These are phyloP conservation scores for Piper longum DNA, from an alignment of 164 flowering plant species.

Conservation along the genomic window DNA sequence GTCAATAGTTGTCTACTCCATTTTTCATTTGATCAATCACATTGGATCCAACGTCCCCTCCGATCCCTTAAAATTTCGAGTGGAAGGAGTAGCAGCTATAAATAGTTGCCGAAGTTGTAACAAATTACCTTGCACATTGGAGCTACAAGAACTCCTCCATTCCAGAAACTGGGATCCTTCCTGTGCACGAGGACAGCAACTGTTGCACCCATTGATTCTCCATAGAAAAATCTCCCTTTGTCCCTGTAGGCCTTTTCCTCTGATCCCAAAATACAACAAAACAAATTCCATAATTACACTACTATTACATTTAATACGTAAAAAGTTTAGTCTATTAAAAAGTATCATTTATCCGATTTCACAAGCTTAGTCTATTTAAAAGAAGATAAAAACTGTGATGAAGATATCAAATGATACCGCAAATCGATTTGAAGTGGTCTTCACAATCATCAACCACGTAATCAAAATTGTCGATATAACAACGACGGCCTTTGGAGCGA, in stretches of 20 bases:
- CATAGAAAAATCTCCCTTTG: slow-evolving; percentile 12
- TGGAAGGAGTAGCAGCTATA: not conserved
- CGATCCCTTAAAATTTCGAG: not conserved
- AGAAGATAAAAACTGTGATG: not conserved
- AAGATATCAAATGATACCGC: slow-evolving; percentile 28
- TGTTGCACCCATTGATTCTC: slow-evolving; percentile 22
- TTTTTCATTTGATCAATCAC: no score
- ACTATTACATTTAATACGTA: no score
- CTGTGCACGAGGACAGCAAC: slow-evolving; percentile 11
- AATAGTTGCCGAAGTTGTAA: not conserved
- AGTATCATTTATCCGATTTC: no score
- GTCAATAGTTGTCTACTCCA: no score
- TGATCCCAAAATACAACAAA: not conserved
- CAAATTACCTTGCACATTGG: slow-evolving; percentile 17
- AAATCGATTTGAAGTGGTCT: slow-evolving; percentile 59
- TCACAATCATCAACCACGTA: slow-evolving; percentile 69
- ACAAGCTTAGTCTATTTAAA: not conserved
- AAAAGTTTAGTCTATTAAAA: no score
- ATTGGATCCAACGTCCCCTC: not conserved
- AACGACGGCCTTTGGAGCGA: slow-evolving; percentile 73
- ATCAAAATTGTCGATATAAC: slow-evolving; percentile 81
- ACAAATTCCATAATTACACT: no score
- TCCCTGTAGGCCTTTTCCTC: slow-evolving; percentile 10
- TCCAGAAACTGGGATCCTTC: slow-evolving; percentile 13
- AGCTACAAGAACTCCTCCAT: slow-evolving; percentile 20